Evolutionary conservation across 768 basidiomycete species (phyloP), one percentile per base, ranked within the genome.

Genomic region (Tulasnella sp.): DNA sequence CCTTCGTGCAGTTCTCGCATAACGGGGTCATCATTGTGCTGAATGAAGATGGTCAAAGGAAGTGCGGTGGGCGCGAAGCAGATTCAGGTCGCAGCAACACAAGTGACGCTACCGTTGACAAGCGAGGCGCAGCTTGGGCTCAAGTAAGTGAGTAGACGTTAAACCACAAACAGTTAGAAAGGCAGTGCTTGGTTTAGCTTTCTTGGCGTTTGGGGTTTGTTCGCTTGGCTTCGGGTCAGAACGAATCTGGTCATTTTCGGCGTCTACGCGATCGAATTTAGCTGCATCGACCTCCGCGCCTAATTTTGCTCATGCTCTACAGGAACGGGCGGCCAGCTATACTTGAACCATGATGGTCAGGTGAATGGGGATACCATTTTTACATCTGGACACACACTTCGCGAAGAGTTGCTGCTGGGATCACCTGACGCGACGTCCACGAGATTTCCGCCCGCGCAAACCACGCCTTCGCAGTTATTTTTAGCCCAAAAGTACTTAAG

Each of bases 1-100:
- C 40, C n/a, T 68, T 8, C 31, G 68, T 54, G 31, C 74, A 45
- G 37, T 69, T 29, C 19, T 79, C 72, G 70, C 76, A 72, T n/a
- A 76, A 29, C 1, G 36, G 19, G 36, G 29, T 9, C 9, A 34
- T 19, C 68, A 70, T 64, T 1, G 25, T 11, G 58, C 12, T 31
- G 42, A n/a, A n/a, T n/a, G n/a, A n/a, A n/a, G n/a, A n/a, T n/a
- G n/a, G n/a, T n/a, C n/a, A n/a, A n/a, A n/a, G 17, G 45, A 49
- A 22, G 45, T 19, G 45, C 2, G 45, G 19, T 2, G 45, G 14
- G 42, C 42, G 42, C 42, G 6, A 45, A 45, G n/a, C 42, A 3
- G 42, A 45, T n/a, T n/a, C n/a, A n/a, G n/a, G n/a, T n/a, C n/a
- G n/a, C n/a, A n/a, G n/a, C n/a, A n/a, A n/a, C n/a, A n/a, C n/a